A percentile compares a stretch with the other conserved stretches of the same genome.
These are phyloP conservation scores for Microbotryum silenes-acaulis DNA, from an alignment of 1,284 basidiomycete genomes.

Conservation along the genomic window DNA sequence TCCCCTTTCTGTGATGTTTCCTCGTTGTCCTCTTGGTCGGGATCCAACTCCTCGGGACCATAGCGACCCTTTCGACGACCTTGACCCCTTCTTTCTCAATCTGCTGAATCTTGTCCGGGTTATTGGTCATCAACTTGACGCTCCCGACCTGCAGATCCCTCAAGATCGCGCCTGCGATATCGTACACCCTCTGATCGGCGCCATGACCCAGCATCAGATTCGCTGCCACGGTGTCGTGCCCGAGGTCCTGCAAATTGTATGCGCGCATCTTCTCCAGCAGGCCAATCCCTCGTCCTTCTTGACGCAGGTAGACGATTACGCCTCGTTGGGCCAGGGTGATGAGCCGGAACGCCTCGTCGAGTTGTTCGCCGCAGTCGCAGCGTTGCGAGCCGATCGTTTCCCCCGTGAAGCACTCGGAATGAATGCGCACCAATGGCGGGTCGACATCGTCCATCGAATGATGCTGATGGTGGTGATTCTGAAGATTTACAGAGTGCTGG, in stretches of 20 bases:
- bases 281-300: slow-evolving; percentile 98
- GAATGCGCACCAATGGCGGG: slow-evolving; percentile 83
- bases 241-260: slow-evolving; percentile 96
- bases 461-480: neutral
- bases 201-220: slow-evolving; percentile 91
- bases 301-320: slow-evolving; percentile 92
- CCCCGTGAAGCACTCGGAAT: slow-evolving; percentile 97
- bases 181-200: slow-evolving; percentile 90
- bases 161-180: slow-evolving; percentile 81
- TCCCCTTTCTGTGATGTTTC: slow-evolving; percentile 29
- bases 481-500: too few relatives aligned
- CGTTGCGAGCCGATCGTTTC: slow-evolving; percentile 98
- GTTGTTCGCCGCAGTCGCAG: slow-evolving; percentile 97
- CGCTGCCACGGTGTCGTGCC: slow-evolving; percentile 95
- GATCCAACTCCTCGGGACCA: slow-evolving; percentile 89
- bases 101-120: slow-evolving; percentile 91
- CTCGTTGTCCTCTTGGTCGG: slow-evolving; percentile 26
- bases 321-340: slow-evolving; percentile 78
- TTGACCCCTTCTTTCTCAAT: slow-evolving; percentile 73
- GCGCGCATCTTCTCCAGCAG: slow-evolving; percentile 92
- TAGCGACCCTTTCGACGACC: slow-evolving; percentile 77
- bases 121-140: slow-evolving; percentile 86
- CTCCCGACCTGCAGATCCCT: slow-evolving; percentile 74
- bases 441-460: slow-evolving; percentile 8
- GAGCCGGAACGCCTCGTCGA: slow-evolving; percentile 89